These are phyloP conservation scores for Pseudogymnoascus sp. DNA, from an alignment of 2,329 filamentous ascomycete species.

Conservation along the genomic window DNA sequence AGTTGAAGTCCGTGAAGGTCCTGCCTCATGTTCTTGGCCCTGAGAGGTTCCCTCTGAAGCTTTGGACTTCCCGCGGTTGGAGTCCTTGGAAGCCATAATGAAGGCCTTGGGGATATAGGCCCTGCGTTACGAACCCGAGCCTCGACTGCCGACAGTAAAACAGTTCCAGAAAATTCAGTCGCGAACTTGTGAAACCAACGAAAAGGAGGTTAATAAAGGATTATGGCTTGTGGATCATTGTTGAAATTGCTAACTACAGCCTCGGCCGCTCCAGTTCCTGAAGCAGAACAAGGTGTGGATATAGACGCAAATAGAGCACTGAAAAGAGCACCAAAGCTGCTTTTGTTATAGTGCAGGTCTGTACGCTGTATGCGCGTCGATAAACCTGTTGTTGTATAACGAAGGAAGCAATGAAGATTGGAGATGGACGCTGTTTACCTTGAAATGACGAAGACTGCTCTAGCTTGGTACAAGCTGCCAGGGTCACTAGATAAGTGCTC, in stretches of 20 bases:
- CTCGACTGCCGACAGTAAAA: not conserved
- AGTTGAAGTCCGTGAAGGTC: slow-evolving; percentile 19
- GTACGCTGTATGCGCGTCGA: not conserved
- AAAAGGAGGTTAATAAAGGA: not conserved
- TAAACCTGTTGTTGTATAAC: slow-evolving; percentile 1
- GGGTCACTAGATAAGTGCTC: not conserved
- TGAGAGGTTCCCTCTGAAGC: not conserved
- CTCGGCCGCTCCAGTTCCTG: slow-evolving; percentile 1
- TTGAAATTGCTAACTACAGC: not conserved
- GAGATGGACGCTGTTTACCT: slow-evolving; percentile 6
- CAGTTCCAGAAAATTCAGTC: not conserved
- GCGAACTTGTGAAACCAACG: not conserved
- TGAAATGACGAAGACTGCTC: slow-evolving; percentile 1
- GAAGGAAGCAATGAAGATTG: not conserved
- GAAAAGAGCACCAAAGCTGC: not conserved
- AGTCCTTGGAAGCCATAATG: not conserved
- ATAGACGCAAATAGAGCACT: not conserved
- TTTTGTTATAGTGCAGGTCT: not conserved
- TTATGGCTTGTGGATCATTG: slow-evolving; percentile 1
- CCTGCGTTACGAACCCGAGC: not conserved
- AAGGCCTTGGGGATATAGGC: not conserved
- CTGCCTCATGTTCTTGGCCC: slow-evolving; percentile 14
- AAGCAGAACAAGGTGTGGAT: not conserved
- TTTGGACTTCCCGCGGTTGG: not conserved
- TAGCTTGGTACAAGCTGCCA: slow-evolving; percentile 6